phyloP scores from a whole-genome alignment of 2,329 filamentous ascomycete species.

The Cladosporium cucumerinum region DNA sequence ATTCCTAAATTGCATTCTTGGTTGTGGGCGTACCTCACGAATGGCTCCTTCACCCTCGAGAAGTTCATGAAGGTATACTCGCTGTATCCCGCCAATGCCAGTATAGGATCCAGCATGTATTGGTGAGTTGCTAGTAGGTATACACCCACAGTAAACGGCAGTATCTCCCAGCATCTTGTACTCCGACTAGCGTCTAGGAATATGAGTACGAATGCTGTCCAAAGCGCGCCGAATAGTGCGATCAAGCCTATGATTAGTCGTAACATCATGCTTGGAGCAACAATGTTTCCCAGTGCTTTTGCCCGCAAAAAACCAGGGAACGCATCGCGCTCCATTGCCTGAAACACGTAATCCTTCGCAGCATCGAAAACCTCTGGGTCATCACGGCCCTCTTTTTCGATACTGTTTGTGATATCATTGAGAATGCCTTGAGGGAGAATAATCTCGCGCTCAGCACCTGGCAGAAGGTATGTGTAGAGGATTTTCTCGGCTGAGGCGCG shows the following conservation, averaged over 20 bases:
- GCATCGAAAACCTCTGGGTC: slow-evolving; percentile 97
- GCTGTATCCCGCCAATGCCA: slow-evolving; percentile 84
- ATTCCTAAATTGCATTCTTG: background rate
- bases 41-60: slow-evolving; percentile 82
- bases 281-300: slow-evolving; percentile 93
- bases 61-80: slow-evolving; percentile 97
- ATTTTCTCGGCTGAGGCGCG: slow-evolving; percentile 95
- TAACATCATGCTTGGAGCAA: slow-evolving; percentile 83
- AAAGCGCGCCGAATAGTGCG: slow-evolving; percentile 86
- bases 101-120: slow-evolving; percentile 88
- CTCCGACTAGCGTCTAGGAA: slow-evolving; percentile 74
- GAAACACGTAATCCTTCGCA: slow-evolving; percentile 98
- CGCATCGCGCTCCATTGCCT: slow-evolving; percentile 99
- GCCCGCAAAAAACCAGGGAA: slow-evolving; percentile 93
- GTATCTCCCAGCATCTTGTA: slow-evolving; percentile 81
- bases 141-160: slow-evolving; percentile 87
- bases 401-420: slow-evolving; percentile 76
- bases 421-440: slow-evolving; percentile 86
- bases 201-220: slow-evolving; percentile 90
- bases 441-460: slow-evolving; percentile 94
- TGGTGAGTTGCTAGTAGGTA: slow-evolving; percentile 90
- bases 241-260: slow-evolving; percentile 81
- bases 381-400: slow-evolving; percentile 87
- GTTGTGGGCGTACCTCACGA: slow-evolving; percentile 56
- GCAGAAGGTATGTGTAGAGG: slow-evolving; percentile 93